A percentile compares a stretch with the other conserved stretches of the same genome.
phyloP scores from a whole-genome alignment of 2,329 filamentous ascomycete species.

The Aspergillus novofumigatus region DNA sequence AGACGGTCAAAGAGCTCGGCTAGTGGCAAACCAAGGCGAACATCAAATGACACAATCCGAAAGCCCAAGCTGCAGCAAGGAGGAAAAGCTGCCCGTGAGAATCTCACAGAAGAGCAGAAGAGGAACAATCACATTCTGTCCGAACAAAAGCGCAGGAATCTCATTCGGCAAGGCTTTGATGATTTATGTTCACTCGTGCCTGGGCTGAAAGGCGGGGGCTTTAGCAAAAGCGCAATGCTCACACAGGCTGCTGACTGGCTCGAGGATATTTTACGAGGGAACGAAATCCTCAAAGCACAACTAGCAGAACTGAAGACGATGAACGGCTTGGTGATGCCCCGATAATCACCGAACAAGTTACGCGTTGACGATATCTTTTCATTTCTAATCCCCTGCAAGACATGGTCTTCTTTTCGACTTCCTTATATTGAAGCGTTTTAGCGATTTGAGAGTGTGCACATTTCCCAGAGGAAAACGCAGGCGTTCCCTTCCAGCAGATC shows the following conservation, averaged over 20 bases:
- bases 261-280: conserved; percentile 67
- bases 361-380: conserved; percentile 17
- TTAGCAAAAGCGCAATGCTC: conserved; percentile 79
- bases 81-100: conserved; percentile 48
- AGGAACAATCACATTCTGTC: conserved; percentile 81
- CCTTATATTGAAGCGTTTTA: conserved; percentile 20
- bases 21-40: conserved; percentile 25
- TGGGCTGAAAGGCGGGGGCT: conserved; percentile 65
- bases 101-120: conserved; percentile 73
- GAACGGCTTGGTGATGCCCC: conserved; percentile 34
- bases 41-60: conserved; percentile 36
- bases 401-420: background rate
- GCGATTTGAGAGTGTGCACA: conserved; percentile 16
- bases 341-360: conserved; percentile 22
- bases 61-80: conserved; percentile 27
- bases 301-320: conserved; percentile 45
- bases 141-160: conserved; percentile 77
- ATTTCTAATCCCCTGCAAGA: conserved; percentile 7
- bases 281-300: conserved; percentile 56
- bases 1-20: conserved; percentile 48
- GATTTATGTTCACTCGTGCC: conserved; percentile 75
- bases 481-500: conserved; percentile 18
- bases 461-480: conserved; percentile 11
- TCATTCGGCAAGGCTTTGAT: conserved; percentile 79
- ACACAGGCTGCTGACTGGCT: conserved; percentile 73